Conservation (phyloP, 306 rosid species). For the Coriaria nepalensis region DNA sequence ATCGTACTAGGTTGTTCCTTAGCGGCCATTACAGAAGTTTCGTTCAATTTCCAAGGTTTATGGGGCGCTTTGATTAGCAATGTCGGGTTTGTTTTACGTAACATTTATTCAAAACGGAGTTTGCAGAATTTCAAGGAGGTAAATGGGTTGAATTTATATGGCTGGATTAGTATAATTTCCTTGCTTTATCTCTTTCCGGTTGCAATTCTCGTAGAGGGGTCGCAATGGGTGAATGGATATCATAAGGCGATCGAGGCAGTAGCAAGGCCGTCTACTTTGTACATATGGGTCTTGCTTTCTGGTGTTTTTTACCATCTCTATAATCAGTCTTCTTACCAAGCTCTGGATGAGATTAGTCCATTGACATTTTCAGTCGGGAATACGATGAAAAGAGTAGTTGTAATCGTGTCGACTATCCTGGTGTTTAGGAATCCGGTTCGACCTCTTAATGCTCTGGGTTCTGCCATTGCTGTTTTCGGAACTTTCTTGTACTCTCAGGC, state of each 20-base stretch:
- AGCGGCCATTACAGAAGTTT: constrained; percentile 79
- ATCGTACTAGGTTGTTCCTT: constrained; percentile 83
- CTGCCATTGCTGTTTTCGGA: constrained; percentile 81
- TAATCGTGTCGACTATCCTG: constrained; percentile 63
- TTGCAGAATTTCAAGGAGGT: constrained; percentile 72
- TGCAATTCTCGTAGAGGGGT: constrained; percentile 76
- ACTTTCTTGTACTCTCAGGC: constrained; percentile 88
- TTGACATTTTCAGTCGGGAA: constrained; percentile 87
- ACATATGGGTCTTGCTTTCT: constrained; percentile 69
- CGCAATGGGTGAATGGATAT: constrained; percentile 86
- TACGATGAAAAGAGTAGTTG: constrained; percentile 95
- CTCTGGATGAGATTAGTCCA: constrained; percentile 82
- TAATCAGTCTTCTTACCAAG: constrained; percentile 92
- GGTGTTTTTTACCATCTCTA: constrained; percentile 92
- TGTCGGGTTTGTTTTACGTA: constrained; percentile 81
- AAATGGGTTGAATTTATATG: constrained; percentile 78
- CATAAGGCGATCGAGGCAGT: constrained; percentile 53
- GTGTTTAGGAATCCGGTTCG: constrained; percentile 83
- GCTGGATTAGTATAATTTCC: constrained; percentile 63
- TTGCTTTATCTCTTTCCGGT: constrained; percentile 70
- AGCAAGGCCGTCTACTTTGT: constrained; percentile 59
- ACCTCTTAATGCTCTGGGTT: constrained; percentile 84
- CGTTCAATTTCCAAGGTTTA: constrained; percentile 73
- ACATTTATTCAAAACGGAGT: constrained; percentile 72
- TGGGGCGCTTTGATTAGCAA: constrained; percentile 86